Percentiles rank a stretch among this genome's conserved stretches.
These are phyloP conservation scores for Umbelopsis ramanniana DNA, from an alignment of 192 early-diverging fungal genomes.

Conservation along the genomic window DNA sequence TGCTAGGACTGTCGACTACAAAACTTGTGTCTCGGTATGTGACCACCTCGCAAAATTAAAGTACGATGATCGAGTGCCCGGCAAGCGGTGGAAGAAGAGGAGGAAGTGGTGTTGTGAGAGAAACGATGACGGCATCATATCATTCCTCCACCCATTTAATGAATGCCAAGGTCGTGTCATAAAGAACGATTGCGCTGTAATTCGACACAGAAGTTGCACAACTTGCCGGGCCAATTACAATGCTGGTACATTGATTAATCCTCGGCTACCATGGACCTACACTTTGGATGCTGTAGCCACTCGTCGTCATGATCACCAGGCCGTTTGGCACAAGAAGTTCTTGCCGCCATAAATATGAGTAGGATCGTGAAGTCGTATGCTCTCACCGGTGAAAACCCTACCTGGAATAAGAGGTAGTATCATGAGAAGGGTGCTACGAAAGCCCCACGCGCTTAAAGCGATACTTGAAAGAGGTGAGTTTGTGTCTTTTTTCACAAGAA, in stretches of 20 bases:
- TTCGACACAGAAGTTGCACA: not conserved
- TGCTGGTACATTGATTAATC: not conserved
- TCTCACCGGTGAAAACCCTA: not conserved
- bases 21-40: not conserved
- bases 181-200: not conserved
- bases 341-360: not conserved
- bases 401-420: not conserved
- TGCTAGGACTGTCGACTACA: not conserved
- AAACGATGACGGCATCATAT: not conserved
- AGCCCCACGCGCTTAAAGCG: conserved; percentile 9
- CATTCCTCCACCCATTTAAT: not conserved
- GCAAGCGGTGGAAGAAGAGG: conserved; percentile 1
- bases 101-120: not conserved
- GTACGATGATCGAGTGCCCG: not conserved
- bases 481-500: too few species aligned
- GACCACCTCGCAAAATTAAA: not conserved
- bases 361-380: not conserved
- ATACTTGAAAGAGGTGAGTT: too few species aligned
- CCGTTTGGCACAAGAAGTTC: conserved; percentile 11
- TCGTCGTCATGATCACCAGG: conserved; percentile 1
- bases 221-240: not conserved
- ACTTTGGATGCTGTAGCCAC: too few species aligned
- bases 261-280: not conserved
- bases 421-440: not conserved
- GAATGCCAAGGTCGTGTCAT: not conserved